These are phyloP conservation scores for Dryas integrifolia DNA, from an alignment of 331 rosid genomes.

Conservation along the genomic window DNA sequence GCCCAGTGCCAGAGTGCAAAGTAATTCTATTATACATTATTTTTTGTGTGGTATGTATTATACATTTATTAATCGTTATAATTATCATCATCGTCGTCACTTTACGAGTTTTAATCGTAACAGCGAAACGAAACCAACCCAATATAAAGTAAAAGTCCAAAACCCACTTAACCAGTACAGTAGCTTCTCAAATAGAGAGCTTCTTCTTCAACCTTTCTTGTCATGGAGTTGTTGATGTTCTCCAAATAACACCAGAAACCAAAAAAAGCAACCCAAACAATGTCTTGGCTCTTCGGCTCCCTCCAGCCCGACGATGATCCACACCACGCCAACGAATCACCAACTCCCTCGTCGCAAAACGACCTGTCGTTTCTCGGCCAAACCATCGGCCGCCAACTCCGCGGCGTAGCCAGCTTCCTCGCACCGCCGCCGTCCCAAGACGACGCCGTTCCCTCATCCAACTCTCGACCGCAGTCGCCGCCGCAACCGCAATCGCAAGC, in stretches of 20 bases:
- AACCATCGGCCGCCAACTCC: conserved; percentile 54
- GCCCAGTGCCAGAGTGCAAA: no score
- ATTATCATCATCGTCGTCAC: no score
- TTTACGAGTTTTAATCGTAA: no score
- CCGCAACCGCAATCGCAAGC: conserved; percentile 31
- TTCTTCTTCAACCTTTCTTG: not conserved
- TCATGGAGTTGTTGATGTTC: not conserved
- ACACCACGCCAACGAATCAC: conserved; percentile 1
- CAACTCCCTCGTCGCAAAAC: conserved; percentile 15
- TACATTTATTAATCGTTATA: no score
- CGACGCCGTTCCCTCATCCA: not conserved
- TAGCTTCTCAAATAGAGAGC: not conserved
- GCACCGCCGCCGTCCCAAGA: conserved; percentile 46
- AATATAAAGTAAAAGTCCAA: no score
- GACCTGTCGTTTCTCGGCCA: conserved; percentile 51
- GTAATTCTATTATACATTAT: no score
- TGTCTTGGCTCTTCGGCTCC: conserved; percentile 85
- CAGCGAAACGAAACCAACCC: no score
- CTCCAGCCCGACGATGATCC: conserved; percentile 39
- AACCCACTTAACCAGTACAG: not conserved
- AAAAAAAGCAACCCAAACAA: conserved; percentile 16
- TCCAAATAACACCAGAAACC: not conserved
- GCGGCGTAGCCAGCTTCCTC: conserved; percentile 80
- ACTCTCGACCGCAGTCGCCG: not conserved
- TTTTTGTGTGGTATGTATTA: no score